Base-by-base conservation (phyloP, 169 alveolate species). In the Cyclospora cayetanensis region DNA sequence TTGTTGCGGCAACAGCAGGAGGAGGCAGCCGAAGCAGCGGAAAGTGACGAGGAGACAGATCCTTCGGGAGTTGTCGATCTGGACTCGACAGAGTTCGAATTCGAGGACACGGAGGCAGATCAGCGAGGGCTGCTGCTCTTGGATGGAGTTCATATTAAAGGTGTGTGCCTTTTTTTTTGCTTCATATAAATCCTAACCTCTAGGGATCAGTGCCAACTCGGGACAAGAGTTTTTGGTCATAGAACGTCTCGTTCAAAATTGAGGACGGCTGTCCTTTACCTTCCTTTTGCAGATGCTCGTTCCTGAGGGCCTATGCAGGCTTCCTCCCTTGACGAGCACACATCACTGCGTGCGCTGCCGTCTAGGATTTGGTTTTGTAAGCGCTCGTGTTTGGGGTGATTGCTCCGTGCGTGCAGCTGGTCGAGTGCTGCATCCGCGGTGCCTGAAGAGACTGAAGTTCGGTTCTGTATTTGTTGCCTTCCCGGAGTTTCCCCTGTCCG, bases 81-180 rank as follows among this genome's bases (percentile, higher is more conserved):
- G 15, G 50, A 39, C 25, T 12, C 7, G 9, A 25, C 82, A 55
- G 82, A 84, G 12, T 68, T 70, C 9, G 65, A 29, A 31, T 2
- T 37, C 41, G 91, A 84, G n/a, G 68, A 18, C 11, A 53, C 91
- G 4, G 91, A 84, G 39, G 50, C 41, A 42, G 91, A 84, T 2
- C 77, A 65, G 39, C 25, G 77, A 41, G 77, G 77, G 4, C 37
- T 65, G 41, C 39, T 65, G 20, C 20, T 34, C 41, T 1, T 65
- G 31, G 77, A 65, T 27, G 43, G 43, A 20, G 39, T 4, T 2
- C 35, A 65, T 41, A 65, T 65, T 11, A 25, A 65, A 65, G 77
- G 77, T 65, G 31, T n/a, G n/a, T n/a, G n/a, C n/a, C n/a, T n/a
- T n/a, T n/a, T n/a, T n/a, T n/a, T n/a, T n/a, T n/a, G n/a, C n/a